Evolutionary conservation across 768 basidiomycete genomes (phyloP), one percentile per base, ranked within the genome.

Genomic region (Hortiboletus campestris): DNA sequence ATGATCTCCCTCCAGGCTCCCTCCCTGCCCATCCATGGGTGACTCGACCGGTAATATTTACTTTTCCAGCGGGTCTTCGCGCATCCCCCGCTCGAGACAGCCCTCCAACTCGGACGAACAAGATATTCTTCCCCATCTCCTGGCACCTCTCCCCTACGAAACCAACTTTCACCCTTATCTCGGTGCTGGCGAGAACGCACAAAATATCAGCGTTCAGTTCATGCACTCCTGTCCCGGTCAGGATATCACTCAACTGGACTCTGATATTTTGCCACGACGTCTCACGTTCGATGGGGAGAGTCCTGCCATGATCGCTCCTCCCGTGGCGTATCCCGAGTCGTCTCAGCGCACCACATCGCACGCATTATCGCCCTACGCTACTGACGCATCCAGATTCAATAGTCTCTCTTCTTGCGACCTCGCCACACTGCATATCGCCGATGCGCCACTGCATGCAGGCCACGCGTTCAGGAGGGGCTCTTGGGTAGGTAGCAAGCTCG

Each of bases 171-270:
- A 51, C 20, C 48, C 61, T 55, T 66, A 61, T 58, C 62, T 61
- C 14, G n/a, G 31, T 22, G 8, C 51, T 5, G 51, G 44, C 47
- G 59, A 49, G 20, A 56, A 53, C 51, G 31, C 59, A 31, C 66
- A 64, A 57, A 68, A 60, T 68, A 60, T 68, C 64, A 70, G 67
- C 29, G 58, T 64, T 48, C 71, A 71, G 60, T 69, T 71, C 65
- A 57, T 64, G 70, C 55, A 49, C 41, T 60, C 64, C 57, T 64
- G 64, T 41, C 40, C 58, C n/a, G 42, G 49, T 51, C 63, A 59
- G 58, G 65, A 63, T 47, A 32, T 46, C 47, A 53, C 59, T 41
- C 68, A 60, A 65, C 62, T 59, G 62, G 61, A 68, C 60, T 47
- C 60, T 57, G 63, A 63, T 61, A 69, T 62, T 58, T 58, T 69